Evolutionary conservation across 805 yeast genomes (phyloP).

Genomic region (Nakazawaea peltata): DNA sequence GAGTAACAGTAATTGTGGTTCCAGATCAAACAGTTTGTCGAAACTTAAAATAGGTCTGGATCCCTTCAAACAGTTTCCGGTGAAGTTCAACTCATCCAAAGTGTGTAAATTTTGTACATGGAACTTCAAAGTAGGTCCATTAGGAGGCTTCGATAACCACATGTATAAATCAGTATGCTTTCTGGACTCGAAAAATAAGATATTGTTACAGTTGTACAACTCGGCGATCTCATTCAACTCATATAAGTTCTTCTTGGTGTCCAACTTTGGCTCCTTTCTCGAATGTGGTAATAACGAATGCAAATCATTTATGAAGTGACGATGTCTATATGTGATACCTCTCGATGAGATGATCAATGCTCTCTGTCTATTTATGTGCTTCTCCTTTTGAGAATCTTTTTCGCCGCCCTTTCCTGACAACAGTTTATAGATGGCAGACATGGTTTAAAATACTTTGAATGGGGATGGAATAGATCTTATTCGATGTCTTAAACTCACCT

Average conservation of each 20-base stretch:
- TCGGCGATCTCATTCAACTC: conserved; percentile 95
- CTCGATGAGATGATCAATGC: conserved; percentile 86
- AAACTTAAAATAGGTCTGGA: conserved; percentile 91
- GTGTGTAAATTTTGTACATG: conserved; percentile 94
- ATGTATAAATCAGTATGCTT: conserved; percentile 92
- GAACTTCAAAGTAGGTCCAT: conserved; percentile 94
- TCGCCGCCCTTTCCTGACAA: conserved; percentile 32
- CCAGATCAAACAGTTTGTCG: conserved; percentile 68
- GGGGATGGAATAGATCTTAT: too few relatives aligned
- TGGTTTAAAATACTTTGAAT: too few relatives aligned
- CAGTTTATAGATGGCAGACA: conserved; percentile 73
- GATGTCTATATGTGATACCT: conserved; percentile 92
- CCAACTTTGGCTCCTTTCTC: conserved; percentile 93
- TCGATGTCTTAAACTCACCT: too few relatives aligned
- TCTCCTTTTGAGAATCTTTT: conserved; percentile 33
- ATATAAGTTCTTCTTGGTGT: conserved; percentile 80
- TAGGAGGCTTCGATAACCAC: conserved; percentile 95
- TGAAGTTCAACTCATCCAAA: conserved; percentile 89
- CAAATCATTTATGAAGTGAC: conserved; percentile 85
- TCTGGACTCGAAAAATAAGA: conserved; percentile 90
- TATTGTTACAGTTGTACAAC: conserved; percentile 92
- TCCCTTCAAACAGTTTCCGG: conserved; percentile 93
- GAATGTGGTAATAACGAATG: conserved; percentile 82
- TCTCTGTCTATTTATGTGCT: conserved; percentile 78
- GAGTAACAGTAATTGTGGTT: conserved; percentile 61